Conservation (phyloP, 169 alveolate species). For the Cryptosporidium parvum region DNA sequence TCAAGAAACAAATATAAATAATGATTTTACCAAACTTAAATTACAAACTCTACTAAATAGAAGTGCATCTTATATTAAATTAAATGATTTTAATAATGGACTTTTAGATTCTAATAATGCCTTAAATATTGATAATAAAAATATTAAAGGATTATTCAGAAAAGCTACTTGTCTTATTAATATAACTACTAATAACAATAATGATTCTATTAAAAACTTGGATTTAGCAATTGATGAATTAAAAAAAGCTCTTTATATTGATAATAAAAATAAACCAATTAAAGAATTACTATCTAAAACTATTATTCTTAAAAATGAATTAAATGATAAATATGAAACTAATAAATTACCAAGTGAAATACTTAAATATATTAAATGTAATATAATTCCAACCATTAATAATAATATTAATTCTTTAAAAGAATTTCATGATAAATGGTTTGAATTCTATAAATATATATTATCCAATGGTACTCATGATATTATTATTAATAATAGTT, state of each 20-base stretch:
- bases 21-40: neutral
- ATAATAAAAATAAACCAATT: neutral
- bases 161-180: constrained; percentile 43
- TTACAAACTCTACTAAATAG: constrained; percentile 30
- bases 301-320: constrained; percentile 12
- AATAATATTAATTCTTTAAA: neutral
- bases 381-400: neutral
- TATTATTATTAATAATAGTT: constrained; percentile 10
- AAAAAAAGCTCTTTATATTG: constrained; percentile 22
- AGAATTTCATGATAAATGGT: neutral
- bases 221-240: constrained; percentile 33
- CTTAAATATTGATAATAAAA: constrained; percentile 1
- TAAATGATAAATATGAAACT: neutral
- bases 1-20: neutral
- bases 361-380: constrained; percentile 2
- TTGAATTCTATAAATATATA: constrained; percentile 8
- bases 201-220: neutral
- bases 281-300: constrained; percentile 13
- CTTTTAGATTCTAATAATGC: constrained; percentile 16
- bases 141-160: constrained; percentile 33
- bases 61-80: constrained; percentile 39
- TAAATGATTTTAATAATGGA: constrained; percentile 16
- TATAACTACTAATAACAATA: neutral
- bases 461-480: constrained; percentile 29
- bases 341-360: constrained; percentile 46